Evolutionary conservation across 345 rosid species (phyloP), one percentile per base, ranked within the genome.

Genomic region (Excoecaria agallocha): DNA sequence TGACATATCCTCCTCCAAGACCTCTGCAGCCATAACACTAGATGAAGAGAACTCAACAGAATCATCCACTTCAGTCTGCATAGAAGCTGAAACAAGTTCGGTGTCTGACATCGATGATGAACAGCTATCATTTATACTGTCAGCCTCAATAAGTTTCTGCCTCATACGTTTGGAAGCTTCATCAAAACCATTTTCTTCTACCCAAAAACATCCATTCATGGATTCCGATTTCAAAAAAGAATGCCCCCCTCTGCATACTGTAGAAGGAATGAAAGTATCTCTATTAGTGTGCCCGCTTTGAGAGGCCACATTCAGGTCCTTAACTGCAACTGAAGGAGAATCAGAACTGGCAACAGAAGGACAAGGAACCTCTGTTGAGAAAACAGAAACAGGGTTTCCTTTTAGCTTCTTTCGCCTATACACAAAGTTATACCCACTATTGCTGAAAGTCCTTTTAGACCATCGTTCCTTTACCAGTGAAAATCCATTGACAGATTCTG

Each of bases 1-100:
- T 16, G 85, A 80, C 63, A 77, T 66, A 76, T 70, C 78, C 71
- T 77, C 84, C 66, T 64, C 84, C 49, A 45, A 62, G 69, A 12
- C 77, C 68, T 81, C 92, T 54, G 62, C 73, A 68, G 24, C 74
- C 65, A 75, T 70, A 68, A 79, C 75, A 80, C 89, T 89, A 68
- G 98, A 91, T 55, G 96, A 87, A 62, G 86, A 81, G 73, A 89
- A 90, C 66, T 86, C 94, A 59, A 85, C 86, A 73, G 80, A 71
- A 58, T 80, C 91, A 72, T 89, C 91, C 68, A 59, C 82, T 73
- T 82, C 86, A 71, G 73, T 74, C 79, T 81, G 87, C 79, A 67
- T 54, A 61, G 91, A 76, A 80, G 82, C 84, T 66, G 80, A 86
- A 77, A 76, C 78, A 82, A 82, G 82, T 72, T 83, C 92, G 69